Base-by-base conservation (phyloP, 805 yeast species). In the Hanseniaspora jakobsenii region DNA sequence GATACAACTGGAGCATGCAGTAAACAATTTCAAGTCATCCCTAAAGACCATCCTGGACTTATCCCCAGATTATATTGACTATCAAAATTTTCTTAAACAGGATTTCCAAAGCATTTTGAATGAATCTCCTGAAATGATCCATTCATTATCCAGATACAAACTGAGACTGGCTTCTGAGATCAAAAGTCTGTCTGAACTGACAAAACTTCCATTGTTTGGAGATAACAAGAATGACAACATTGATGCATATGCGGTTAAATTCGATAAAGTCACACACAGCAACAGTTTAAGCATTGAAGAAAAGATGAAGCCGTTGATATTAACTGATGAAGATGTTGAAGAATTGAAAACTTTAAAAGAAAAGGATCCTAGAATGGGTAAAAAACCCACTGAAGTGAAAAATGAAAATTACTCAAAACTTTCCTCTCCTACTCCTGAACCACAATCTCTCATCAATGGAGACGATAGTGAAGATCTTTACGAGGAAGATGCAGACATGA, bases 151-250 rank as follows among this genome's bases (percentile, higher is more conserved):
- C 8, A 67, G 77, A 47, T 69, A 71, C 34, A 71, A 78, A 44
- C 54, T 83, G 18, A 69, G 69, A 42, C 57, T 83, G 19, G 84
- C 84, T 1, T 65, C 82, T 0, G 66, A 67, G 48, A 58, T 84
- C 48, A 77, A 77, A 55, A 60, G 77, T 1, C 58, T 75, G 32
- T 66, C 79, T 50, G 60, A 67, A 22, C 49, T 66, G 4, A 72
- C 73, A 0, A 60, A 71, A 32, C 57, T 78, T n/a, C 58, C 65
- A 3, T 49, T 81, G 2, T 69, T 83, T 36, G 77, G 43, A 52
- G 28, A 44, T 44, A 14, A 39, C 38, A 36, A 32, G 43, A 50
- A 24, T 45, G 44, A 9, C 3, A 34, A 38, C 34, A 17, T 38
- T 7, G 44, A 38, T 14, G 31, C 35, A 3, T 29, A 45, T 31